Conservation (phyloP, 2,329 filamentous ascomycete species). For the Microsporum ferrugineum region DNA sequence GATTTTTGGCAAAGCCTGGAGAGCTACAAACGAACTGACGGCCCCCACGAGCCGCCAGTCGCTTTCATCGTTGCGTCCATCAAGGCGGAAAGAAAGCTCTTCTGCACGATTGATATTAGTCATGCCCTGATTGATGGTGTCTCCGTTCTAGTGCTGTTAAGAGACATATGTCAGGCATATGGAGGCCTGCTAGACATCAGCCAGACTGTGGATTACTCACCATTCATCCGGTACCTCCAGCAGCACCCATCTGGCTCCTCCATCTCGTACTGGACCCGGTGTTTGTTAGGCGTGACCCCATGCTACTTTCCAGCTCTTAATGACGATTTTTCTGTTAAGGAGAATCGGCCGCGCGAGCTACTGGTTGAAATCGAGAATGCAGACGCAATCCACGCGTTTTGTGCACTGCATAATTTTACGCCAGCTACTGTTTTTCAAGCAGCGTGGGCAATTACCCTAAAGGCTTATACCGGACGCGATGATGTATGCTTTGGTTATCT, state of each 20-base stretch:
- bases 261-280: slow-evolving; percentile 26
- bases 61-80: slow-evolving; percentile 10
- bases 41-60: neutral
- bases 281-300: slow-evolving; percentile 30
- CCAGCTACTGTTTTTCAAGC: slow-evolving; percentile 42
- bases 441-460: slow-evolving; percentile 42
- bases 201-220: slow-evolving; percentile 24
- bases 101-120: slow-evolving; percentile 24
- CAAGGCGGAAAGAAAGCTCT: neutral
- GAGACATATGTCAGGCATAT: slow-evolving; percentile 30
- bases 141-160: slow-evolving; percentile 31
- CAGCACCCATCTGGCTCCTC: slow-evolving; percentile 18
- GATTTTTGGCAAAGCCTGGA: neutral
- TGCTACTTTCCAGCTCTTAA: slow-evolving; percentile 29
- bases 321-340: neutral
- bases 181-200: slow-evolving; percentile 19
- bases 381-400: slow-evolving; percentile 3
- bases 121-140: slow-evolving; percentile 36
- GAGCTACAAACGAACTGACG: neutral
- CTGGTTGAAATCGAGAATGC: slow-evolving; percentile 4
- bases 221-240: slow-evolving; percentile 27
- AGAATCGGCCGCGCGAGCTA: slow-evolving; percentile 2
- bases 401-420: slow-evolving; percentile 23
- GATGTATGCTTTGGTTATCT: slow-evolving; percentile 47
- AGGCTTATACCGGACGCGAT: slow-evolving; percentile 36